Base-by-base conservation (phyloP, 208 protist genomes). In the Trichomonas tenax region DNA sequence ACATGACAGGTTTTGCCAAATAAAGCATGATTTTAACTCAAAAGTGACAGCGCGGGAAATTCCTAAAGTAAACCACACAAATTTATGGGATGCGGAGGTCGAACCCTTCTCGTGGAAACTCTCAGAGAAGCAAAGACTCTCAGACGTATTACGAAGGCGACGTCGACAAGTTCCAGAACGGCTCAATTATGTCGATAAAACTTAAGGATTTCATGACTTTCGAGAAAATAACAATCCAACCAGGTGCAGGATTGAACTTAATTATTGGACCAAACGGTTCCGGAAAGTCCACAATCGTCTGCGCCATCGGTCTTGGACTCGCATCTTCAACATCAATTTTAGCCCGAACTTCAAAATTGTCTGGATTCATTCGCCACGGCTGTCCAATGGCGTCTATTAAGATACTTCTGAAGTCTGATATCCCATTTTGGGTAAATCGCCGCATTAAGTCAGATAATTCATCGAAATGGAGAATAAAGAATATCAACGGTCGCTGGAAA, bases 211-310 rank as follows among this genome's bases (percentile, higher is more conserved):
- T 82, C n/a, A 96, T 98, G n/a, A 97, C 98, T 36, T 98, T 98
- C 96, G 96, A 96, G 9, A 97, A 98, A 41, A 86, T 95, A 0
- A 97, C 97, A 95, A 96, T 98, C 41, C 31, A 2, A 0, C 97
- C 98, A 86, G 97, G 98, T 40, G 97, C 98, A 11, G 90, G 97
- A 49, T 89, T 98, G 6, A 98, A 98, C 95, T 96, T 98, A 6
- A 96, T 98, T 14, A 97, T 98, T 63, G 98, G 98, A 15, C 97
- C 98, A 11, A 98, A 98, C 95, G 97, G 97, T 31, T 97, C 97
- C 11, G 96, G 96, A 23, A 98, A 98, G 84, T 97, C 96, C 44
- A 97, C 97, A 11, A 97, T 98, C 46, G 97, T 98, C 0, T 98
- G 97, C 89, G 98, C 97, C 0, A 96, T 98, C 6, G 97, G 96